These are phyloP conservation scores for Trichoderma oligosporum DNA, from an alignment of 2,329 filamentous ascomycete species.

Conservation along the genomic window DNA sequence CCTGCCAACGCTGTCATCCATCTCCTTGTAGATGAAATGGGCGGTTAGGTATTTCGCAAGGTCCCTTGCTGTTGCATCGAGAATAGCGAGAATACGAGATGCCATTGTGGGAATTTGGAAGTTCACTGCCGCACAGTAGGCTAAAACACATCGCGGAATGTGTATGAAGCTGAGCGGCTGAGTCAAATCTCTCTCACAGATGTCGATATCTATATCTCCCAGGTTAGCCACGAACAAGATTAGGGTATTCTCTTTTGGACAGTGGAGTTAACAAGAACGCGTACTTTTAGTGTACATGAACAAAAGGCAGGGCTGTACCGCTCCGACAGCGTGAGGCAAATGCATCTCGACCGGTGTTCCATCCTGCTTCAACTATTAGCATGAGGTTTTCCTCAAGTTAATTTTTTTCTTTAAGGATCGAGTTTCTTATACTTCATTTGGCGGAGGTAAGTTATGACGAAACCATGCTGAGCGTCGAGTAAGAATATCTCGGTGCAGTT, in stretches of 20 bases:
- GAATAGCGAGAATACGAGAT: conserved; percentile 26
- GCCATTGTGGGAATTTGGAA: conserved; percentile 31
- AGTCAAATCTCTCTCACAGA: conserved; percentile 27
- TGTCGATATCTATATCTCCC: conserved; percentile 26
- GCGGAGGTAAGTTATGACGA: conserved; percentile 31
- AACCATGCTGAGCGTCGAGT: conserved; percentile 34
- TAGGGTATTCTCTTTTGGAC: background rate
- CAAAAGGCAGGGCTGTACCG: conserved; percentile 31
- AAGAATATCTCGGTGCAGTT: conserved; percentile 37
- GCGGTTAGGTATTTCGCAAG: conserved; percentile 25
- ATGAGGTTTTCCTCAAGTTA: background rate
- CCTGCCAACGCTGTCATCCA: conserved; percentile 24
- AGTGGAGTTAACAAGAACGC: conserved; percentile 13
- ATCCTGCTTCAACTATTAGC: conserved; percentile 25
- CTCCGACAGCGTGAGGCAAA: conserved; percentile 26
- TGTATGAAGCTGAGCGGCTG: conserved; percentile 29
- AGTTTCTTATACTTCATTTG: conserved; percentile 26
- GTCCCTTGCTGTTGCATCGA: conserved; percentile 28
- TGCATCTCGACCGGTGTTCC: conserved; percentile 28
- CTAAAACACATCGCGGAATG: conserved; percentile 33
- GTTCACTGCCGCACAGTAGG: conserved; percentile 32
- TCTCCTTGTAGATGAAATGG: conserved; percentile 18
- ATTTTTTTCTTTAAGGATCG: background rate
- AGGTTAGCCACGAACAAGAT: background rate
- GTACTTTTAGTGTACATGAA: conserved; percentile 37